These are phyloP conservation scores for Lentinula sp. DNA, from an alignment of 768 basidiomycete genomes.

Conservation along the genomic window DNA sequence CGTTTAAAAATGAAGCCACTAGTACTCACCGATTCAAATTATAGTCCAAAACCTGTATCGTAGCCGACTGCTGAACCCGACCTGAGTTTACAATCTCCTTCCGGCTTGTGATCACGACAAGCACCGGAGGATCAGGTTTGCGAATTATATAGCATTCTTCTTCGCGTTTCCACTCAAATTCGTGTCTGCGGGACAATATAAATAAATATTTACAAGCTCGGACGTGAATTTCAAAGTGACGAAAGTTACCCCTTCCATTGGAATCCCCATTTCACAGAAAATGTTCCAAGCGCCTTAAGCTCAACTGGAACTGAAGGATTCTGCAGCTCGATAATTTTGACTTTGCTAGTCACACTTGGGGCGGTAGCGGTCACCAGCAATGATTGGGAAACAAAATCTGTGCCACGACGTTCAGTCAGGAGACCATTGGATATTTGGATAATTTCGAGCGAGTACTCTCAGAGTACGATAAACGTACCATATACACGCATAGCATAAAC, in stretches of 20 bases:
- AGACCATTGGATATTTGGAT: background rate
- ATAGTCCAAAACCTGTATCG: conserved; percentile 78
- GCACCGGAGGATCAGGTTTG: conserved; percentile 82
- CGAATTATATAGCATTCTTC: conserved; percentile 77
- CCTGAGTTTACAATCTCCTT: conserved; percentile 50
- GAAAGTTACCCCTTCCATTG: conserved; percentile 71
- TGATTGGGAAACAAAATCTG: conserved; percentile 69
- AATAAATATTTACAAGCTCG: too few relatives aligned
- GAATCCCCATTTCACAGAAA: conserved; percentile 74
- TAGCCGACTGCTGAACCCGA: conserved; percentile 54
- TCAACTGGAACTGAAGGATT: conserved; percentile 70
- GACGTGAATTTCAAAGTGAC: background rate
- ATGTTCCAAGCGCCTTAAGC: conserved; percentile 65
- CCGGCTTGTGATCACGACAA: conserved; percentile 67
- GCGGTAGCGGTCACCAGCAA: conserved; percentile 65
- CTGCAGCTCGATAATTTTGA: conserved; percentile 68
- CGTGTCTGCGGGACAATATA: conserved; percentile 41
- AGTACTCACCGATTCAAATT: conserved; percentile 64
- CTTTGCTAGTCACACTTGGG: conserved; percentile 58
- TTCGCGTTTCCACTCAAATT: conserved; percentile 83
- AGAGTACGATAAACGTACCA: conserved; percentile 33
- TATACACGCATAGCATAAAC: conserved; percentile 63
- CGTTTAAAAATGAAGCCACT: background rate
- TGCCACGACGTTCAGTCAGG: too few relatives aligned
- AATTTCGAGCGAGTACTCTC: too few relatives aligned